Percentiles rank a stretch among this genome's conserved stretches.
Evolutionary conservation across 1,284 basidiomycete species (phyloP).

Genomic region (Inonotus hispidus): DNA sequence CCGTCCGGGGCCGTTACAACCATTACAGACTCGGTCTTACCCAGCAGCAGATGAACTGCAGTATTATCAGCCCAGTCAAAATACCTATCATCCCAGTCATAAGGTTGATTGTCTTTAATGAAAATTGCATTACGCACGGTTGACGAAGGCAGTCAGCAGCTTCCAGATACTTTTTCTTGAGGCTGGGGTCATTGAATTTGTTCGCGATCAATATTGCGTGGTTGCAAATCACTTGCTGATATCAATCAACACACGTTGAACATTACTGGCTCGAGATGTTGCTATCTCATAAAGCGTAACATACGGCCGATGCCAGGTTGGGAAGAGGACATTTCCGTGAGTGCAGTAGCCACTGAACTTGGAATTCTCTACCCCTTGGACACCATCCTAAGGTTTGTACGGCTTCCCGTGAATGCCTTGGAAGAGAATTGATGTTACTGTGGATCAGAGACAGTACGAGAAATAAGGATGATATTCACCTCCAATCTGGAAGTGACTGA

Average conservation of each 20-base stretch:
- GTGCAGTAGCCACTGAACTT: no score
- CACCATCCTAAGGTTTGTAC: no score
- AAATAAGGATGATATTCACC: no score
- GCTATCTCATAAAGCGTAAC: conserved; percentile 41
- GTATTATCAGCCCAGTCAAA: conserved; percentile 43
- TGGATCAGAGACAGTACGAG: no score
- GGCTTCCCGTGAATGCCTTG: no score
- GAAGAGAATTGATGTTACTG: no score
- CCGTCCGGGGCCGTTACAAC: no score
- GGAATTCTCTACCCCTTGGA: no score
- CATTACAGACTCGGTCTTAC: no score
- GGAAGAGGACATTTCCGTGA: conserved; percentile 45
- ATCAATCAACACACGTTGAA: conserved; percentile 44
- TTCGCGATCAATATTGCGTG: conserved; percentile 34
- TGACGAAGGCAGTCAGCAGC: conserved; percentile 36
- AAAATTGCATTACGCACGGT: no score
- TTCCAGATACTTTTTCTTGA: conserved; percentile 28
- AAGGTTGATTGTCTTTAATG: neutral
- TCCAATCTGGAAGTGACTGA: no score
- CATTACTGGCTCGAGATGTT: neutral
- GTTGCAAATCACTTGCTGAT: no score
- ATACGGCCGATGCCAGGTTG: conserved; percentile 50
- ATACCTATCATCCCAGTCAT: conserved; percentile 10
- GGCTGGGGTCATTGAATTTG: neutral
- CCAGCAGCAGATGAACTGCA: conserved; percentile 31